Base-by-base conservation (phyloP, 495 filamentous ascomycete genomes). In the Aspergillus taichungensis region DNA sequence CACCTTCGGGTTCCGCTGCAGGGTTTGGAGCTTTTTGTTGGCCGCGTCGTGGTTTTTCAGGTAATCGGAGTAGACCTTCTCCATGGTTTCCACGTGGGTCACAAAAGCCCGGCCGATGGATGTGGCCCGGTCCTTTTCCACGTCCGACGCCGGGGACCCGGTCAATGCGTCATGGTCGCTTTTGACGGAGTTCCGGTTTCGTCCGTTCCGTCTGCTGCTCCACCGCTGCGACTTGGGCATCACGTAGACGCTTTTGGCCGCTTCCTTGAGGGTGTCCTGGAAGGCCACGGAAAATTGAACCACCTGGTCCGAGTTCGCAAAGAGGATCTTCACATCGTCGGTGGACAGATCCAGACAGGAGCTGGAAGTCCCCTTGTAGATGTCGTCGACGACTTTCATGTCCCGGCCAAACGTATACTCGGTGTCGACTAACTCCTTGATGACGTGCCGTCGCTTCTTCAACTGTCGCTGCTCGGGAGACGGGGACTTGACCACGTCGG, bases 381-480 rank as follows among this genome's bases (percentile, higher is more conserved):
- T 95, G 54, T 95, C 88, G 55, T 94, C 86, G 6, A 94, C 82
- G 33, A 98, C 87, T 54, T 85, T 94, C 87, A 98, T 91, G 63
- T 98, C 92, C 49, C 84, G 76, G 37, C 87, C 75, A 61, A 90
- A 97, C 11, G 79, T 78, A 28, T 84, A 77, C 58, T 98, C 92
- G 3, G 94, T 98, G 52, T 94, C 87, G 33, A 95, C 77, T 13
- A 98, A 70, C 62, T 98, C 92, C 51, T 88, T 85, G 51, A 98
- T 85, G 43, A 91, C 74, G 55, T 89, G 72, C 30, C 80, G 76
- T 11, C 92, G 82, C 51, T 88, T 76, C 42, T 64, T 76, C 14
- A 84, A 56, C 5, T 72, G 71, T 32, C 74, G 70, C 45, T 80
- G 74, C 37, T 81, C 78, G 0, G 75, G 71, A n/a, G 69, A 71